Evolutionary conservation across 495 filamentous ascomycete genomes (phyloP), one percentile per base, ranked within the genome.

Genomic region (Halenospora varia): DNA sequence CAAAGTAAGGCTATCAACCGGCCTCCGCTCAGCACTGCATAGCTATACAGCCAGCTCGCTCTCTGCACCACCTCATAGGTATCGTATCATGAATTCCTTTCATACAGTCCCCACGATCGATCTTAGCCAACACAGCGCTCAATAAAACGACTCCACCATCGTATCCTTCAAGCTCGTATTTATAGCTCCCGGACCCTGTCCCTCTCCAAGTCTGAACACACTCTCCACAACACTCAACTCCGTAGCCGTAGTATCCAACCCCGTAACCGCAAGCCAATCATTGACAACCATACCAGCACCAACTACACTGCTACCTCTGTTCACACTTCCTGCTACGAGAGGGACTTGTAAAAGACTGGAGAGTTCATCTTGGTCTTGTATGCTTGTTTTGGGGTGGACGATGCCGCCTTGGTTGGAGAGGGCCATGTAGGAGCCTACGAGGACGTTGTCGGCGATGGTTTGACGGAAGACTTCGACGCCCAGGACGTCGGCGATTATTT

Each of bases 211-310:
- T 58, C 90, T 81, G 73, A 98, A 98, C 48, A 98, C 92, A 64
- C 84, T 90, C 80, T 98, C 94, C 39, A 98, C 82, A 59, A 98
- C 94, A 65, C 89, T 95, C 68, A 98, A 74, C 75, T 98, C 94
- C 6, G 94, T 96, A 10, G 94, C 94, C 22, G 94, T 98, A 13
- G 94, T 98, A 68, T 97, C 95, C 46, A 97, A 75, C 10, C 94
- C 90, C 2, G 92, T 95, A n/a, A 98, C 89, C 9, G 94, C 95
- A 73, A 97, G 82, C 94, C 94, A 97, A 77, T 98, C 94, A 69
- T 98, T 98, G 55, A 98, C 94, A 10, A 98, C 94, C 90, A 97
- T 96, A 22, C 94, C 94, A 10, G 94, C 94, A 22, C 94, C 94
- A 25, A 98, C 90, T n/a, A 97, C 92, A 42, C 89, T 83, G 59